Percentiles rank a stretch among this genome's conserved stretches.
Evolutionary conservation across 768 basidiomycete genomes (phyloP).

Genomic region (Paxillus ammoniavirescens): DNA sequence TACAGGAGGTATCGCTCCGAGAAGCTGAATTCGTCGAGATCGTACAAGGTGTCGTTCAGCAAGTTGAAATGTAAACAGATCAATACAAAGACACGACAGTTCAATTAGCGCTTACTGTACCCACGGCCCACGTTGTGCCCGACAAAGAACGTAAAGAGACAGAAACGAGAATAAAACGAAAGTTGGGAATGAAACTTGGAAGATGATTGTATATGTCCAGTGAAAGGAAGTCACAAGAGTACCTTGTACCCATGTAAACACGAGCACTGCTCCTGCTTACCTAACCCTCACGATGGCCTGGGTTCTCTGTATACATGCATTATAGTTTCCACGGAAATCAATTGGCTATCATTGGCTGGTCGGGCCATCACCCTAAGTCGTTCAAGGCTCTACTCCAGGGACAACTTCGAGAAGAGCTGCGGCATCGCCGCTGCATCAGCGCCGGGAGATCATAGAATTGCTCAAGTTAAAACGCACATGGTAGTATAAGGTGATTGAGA

Average conservation of each 20-base stretch:
- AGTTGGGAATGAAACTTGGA: not conserved
- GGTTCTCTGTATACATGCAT: too few relatives aligned
- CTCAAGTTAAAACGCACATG: too few relatives aligned
- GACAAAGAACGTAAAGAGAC: not conserved
- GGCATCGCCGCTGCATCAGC: too few relatives aligned
- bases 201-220: not conserved
- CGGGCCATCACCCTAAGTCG: too few relatives aligned
- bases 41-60: slow-evolving; percentile 24
- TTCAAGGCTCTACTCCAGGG: too few relatives aligned
- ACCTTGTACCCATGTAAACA: not conserved
- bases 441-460: too few relatives aligned
- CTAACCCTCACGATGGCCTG: too few relatives aligned
- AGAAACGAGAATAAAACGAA: not conserved
- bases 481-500: too few relatives aligned
- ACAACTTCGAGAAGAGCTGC: too few relatives aligned
- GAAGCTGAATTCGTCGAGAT: slow-evolving; percentile 18
- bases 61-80: slow-evolving; percentile 30
- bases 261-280: slow-evolving; percentile 1
- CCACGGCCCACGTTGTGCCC: not conserved
- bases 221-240: too few relatives aligned
- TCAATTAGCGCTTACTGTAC: slow-evolving; percentile 18
- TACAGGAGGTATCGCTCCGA: slow-evolving; percentile 18
- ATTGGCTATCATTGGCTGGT: too few relatives aligned
- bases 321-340: too few relatives aligned
- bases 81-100: slow-evolving; percentile 30